phyloP scores from a whole-genome alignment of 2,329 filamentous ascomycete species.

The Geosmithia flava region DNA sequence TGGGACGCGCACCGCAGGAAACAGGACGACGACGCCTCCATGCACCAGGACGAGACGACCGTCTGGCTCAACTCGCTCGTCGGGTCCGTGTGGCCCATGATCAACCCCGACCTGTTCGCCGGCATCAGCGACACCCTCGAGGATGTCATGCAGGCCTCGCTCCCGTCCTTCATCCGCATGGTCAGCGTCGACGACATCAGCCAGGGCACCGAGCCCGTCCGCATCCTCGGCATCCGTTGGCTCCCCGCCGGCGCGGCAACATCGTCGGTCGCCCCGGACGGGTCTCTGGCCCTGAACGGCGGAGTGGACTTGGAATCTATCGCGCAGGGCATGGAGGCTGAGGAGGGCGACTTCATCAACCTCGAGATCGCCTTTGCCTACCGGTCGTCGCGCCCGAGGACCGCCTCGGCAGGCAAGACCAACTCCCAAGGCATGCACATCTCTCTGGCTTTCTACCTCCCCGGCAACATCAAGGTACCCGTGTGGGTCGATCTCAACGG shows the following conservation, averaged over 20 bases:
- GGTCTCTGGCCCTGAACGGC: conserved; percentile 36
- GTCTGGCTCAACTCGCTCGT: conserved; percentile 63
- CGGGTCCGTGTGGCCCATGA: conserved; percentile 57
- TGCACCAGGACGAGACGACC: conserved; percentile 47
- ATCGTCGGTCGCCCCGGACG: conserved; percentile 44
- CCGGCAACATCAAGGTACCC: conserved; percentile 38
- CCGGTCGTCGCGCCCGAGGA: conserved; percentile 44
- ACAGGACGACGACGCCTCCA: conserved; percentile 25
- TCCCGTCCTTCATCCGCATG: conserved; percentile 60
- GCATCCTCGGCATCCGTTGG: conserved; percentile 61
- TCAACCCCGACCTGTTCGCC: conserved; percentile 64
- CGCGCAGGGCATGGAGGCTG: conserved; percentile 56
- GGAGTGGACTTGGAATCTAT: conserved; percentile 12
- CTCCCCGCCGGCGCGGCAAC: conserved; percentile 59
- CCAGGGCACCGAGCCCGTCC: conserved; percentile 58
- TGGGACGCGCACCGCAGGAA: conserved; percentile 53
- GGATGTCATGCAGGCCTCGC: conserved; percentile 68
- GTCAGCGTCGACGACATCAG: conserved; percentile 65
- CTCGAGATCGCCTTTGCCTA: conserved; percentile 67
- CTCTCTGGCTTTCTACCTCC: conserved; percentile 58
- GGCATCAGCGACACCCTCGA: conserved; percentile 59
- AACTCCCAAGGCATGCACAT: conserved; percentile 33
- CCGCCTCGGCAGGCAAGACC: conserved; percentile 46
- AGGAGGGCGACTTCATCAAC: conserved; percentile 69
- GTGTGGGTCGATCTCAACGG: conserved; percentile 68